Percentiles rank a stretch among this genome's conserved stretches.
Evolutionary conservation across 208 protist species (phyloP).

Genomic region (Trypanosoma scelopori): DNA sequence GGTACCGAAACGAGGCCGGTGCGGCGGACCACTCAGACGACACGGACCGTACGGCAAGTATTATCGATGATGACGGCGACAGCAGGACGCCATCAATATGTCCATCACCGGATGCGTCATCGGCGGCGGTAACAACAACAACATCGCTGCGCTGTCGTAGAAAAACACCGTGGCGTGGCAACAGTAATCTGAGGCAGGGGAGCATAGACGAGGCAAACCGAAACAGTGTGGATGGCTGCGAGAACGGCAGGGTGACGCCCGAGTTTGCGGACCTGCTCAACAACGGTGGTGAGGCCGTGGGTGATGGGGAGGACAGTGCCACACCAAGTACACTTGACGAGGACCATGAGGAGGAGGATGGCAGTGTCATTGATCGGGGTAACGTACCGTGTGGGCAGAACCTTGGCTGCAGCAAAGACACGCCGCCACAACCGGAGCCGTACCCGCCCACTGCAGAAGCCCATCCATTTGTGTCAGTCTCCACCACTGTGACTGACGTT

Average conservation of each 20-base stretch:
- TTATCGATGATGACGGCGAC: constrained; percentile 25
- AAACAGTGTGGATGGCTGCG: not conserved
- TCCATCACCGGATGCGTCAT: not conserved
- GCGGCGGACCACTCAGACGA: constrained; percentile 3
- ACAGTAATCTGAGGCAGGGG: constrained; percentile 8
- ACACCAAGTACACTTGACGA: constrained; percentile 62
- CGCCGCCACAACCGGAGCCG: constrained; percentile 1
- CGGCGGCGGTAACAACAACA: not conserved
- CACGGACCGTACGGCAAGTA: constrained; percentile 42
- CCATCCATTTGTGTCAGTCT: constrained; percentile 1
- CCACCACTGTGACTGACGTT: not conserved
- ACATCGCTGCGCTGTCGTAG: not conserved
- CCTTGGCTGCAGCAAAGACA: not conserved
- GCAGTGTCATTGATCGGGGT: not conserved
- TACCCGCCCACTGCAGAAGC: constrained; percentile 1
- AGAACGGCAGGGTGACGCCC: not conserved
- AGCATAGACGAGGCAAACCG: not conserved
- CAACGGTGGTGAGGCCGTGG: not conserved
- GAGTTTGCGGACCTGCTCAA: not conserved
- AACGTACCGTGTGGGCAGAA: not conserved
- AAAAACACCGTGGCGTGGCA: constrained; percentile 1
- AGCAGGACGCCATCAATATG: constrained; percentile 1
- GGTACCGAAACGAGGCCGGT: not conserved
- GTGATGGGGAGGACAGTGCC: constrained; percentile 37
- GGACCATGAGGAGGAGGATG: constrained; percentile 22